A percentile compares a stretch with the other conserved stretches of the same genome.
phyloP scores from a whole-genome alignment of 1,139 yeast genomes.

The Yamadazyma friedrichii region DNA sequence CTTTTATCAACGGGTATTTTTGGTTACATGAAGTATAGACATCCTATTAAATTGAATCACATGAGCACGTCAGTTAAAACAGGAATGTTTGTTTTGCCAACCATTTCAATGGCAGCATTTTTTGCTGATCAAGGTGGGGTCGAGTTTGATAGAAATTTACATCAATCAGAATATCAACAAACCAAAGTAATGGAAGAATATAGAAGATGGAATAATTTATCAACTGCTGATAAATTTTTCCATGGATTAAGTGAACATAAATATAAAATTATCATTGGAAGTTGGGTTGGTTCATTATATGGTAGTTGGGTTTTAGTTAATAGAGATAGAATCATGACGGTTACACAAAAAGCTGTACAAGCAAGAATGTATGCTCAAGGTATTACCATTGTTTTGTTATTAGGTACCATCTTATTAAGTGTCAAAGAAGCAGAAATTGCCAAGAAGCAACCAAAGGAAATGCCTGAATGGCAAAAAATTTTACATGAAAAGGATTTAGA shows the following conservation, averaged over 20 bases:
- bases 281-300: constrained; percentile 86
- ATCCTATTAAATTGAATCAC: constrained; percentile 31
- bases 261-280: constrained; percentile 70
- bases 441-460: constrained; percentile 32
- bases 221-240: constrained; percentile 44
- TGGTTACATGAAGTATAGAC: constrained; percentile 32
- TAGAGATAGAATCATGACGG: constrained; percentile 73
- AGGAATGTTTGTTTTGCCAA: constrained; percentile 41
- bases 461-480: constrained; percentile 41
- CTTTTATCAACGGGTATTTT: constrained; percentile 33
- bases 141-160: constrained; percentile 43
- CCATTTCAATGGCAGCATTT: constrained; percentile 38
- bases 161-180: constrained; percentile 32
- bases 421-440: constrained; percentile 58
- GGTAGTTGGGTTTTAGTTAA: constrained; percentile 81
- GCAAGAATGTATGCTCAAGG: constrained; percentile 96
- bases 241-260: constrained; percentile 55
- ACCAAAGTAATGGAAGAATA: constrained; percentile 44
- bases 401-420: constrained; percentile 63
- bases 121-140: constrained; percentile 52
- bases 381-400: constrained; percentile 60
- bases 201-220: constrained; percentile 49
- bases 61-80: constrained; percentile 43
- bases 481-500: constrained; percentile 26
- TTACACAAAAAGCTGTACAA: constrained; percentile 83